phyloP scores from a whole-genome alignment of 1,284 basidiomycete species.

The Sphaerobolus stellatus region DNA sequence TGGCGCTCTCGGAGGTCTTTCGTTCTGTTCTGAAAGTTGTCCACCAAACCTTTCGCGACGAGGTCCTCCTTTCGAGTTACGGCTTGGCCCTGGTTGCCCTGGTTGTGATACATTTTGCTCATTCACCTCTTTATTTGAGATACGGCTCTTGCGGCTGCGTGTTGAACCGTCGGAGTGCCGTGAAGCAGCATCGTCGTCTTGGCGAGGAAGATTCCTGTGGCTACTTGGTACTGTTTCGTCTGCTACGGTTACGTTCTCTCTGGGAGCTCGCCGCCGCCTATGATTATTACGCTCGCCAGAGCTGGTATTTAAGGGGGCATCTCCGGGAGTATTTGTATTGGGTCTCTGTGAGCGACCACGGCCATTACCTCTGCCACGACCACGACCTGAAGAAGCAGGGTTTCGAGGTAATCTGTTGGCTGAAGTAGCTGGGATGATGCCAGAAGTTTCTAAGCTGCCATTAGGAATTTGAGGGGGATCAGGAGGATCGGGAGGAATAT shows the following conservation, averaged over 20 bases:
- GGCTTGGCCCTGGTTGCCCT: too few species aligned
- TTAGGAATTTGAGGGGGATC: constrained; percentile 1
- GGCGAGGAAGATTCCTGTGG: background rate
- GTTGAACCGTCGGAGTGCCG: background rate
- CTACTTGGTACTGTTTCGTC: background rate
- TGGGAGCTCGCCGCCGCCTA: background rate
- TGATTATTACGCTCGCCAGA: background rate
- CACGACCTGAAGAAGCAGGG: too few species aligned
- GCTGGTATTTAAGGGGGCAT: background rate
- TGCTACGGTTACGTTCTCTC: background rate
- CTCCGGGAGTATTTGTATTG: background rate
- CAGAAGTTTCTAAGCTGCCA: background rate
- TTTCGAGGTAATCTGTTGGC: too few species aligned
- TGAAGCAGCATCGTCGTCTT: too few species aligned
- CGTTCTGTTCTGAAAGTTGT: constrained; percentile 2
- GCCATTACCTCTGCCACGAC: background rate
- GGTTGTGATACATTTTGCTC: too few species aligned
- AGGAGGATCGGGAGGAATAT: constrained; percentile 10
- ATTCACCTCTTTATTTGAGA: too few species aligned
- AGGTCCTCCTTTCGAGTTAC: too few species aligned
- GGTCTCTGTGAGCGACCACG: background rate
- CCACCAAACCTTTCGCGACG: constrained; percentile 9
- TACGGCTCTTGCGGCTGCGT: background rate
- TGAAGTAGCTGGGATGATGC: too few species aligned
- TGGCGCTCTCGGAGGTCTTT: background rate